Conservation (phyloP, 345 rosid species). For the Lumnitzera racemosa region DNA sequence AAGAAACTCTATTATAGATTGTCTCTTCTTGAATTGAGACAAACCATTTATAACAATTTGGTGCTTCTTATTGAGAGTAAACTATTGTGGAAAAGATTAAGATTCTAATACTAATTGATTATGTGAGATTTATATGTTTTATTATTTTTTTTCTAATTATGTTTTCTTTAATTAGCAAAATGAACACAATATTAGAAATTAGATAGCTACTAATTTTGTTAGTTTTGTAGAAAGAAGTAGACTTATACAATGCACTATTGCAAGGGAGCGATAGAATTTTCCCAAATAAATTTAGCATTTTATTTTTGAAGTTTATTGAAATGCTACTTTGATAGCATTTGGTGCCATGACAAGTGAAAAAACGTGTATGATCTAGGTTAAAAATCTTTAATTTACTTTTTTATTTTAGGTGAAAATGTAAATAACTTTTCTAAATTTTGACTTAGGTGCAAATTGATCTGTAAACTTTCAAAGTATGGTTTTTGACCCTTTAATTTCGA, state of each 20-base stretch:
- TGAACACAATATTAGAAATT: background rate
- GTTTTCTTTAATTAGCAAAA: background rate
- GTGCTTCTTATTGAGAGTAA: no score
- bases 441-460: no score
- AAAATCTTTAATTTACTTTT: background rate
- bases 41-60: no score
- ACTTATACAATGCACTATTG: slow-evolving; percentile 42
- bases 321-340: slow-evolving; percentile 50
- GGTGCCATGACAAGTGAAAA: slow-evolving; percentile 74
- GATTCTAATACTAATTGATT: background rate
- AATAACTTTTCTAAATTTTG: no score
- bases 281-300: slow-evolving; percentile 48
- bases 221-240: slow-evolving; percentile 40
- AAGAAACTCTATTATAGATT: no score
- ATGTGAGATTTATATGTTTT: background rate
- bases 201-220: background rate
- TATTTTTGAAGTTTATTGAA: slow-evolving; percentile 33
- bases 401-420: background rate
- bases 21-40: no score
- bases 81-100: no score
- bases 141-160: background rate
- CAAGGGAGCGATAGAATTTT: slow-evolving; percentile 31
- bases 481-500: no score
- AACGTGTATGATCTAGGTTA: slow-evolving; percentile 50
- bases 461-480: no score